Base-by-base conservation (phyloP, 2,329 filamentous ascomycete genomes). In the Fragosphaeria purpurea region DNA sequence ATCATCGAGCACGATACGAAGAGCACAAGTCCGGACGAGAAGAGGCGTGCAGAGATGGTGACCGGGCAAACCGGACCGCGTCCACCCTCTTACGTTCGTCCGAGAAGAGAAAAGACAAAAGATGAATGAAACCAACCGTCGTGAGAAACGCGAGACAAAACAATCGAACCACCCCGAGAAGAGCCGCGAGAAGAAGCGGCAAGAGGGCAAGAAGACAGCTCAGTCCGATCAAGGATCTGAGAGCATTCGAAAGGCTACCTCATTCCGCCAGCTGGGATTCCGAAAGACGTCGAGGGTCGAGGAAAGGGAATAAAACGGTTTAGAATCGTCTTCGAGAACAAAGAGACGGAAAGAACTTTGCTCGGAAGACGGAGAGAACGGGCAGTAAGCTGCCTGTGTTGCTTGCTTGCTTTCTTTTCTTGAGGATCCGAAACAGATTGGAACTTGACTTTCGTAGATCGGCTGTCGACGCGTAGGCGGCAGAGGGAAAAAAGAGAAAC, bases 221-320 rank as follows among this genome's bases (percentile, higher is more conserved):
- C 57, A 79, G 76, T 79, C 76, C 76, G 68, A 70, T 72, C 67
- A 76, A 69, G 76, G 75, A 78, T 71, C 75, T 78, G 76, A 78
- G 75, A 66, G 65, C 68, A 70, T 68, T 66, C 67, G 69, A 66
- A 63, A 63, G 66, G 68, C 73, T 79, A 79, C 76, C 75, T 73
- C 76, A 80, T 80, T 74, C 73, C 75, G 74, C 51, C 33, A 12
- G 40, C 40, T 46, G 41, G 39, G 6, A 10, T 7, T 39, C 40
- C 34, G 7, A 13, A 30, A 44, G 33, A 45, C 32, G 35, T 31
- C 9, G 12, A 22, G n/a, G 32, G 35, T 12, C 22, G 31, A 41
- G 43, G 13, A 13, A 35, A 48, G 22, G 30, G 35, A 41, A 41
- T 8, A 7, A 22, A 34, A 11, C 45, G n/a, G 44, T 11, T 11